These are phyloP conservation scores for Closterium sp. DNA, from an alignment of 139 green algal genomes.

Conservation along the genomic window DNA sequence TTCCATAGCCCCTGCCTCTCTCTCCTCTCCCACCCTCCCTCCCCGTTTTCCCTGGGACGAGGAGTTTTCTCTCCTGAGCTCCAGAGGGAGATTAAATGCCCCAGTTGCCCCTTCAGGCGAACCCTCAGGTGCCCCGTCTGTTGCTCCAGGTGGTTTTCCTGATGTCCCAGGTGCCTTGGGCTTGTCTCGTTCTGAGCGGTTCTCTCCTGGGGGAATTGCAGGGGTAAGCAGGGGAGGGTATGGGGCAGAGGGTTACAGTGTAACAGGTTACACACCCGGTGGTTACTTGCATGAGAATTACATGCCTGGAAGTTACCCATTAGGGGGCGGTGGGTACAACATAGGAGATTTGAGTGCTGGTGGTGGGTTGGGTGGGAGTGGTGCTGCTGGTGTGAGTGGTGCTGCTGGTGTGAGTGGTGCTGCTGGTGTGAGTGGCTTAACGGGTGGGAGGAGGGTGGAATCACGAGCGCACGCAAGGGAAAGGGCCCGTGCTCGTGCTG, in stretches of 20 bases:
- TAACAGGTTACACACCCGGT: neutral
- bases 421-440: too few relatives aligned
- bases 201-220: neutral
- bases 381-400: neutral
- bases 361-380: too few relatives aligned
- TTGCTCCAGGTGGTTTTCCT: neutral
- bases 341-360: neutral
- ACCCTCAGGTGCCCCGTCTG: neutral
- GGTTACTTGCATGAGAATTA: too few relatives aligned
- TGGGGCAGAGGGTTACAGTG: neutral
- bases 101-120: neutral
- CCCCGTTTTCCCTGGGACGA: neutral
- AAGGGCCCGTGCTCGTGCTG: neutral
- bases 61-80: neutral
- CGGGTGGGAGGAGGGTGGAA: neutral
- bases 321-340: neutral
- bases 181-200: neutral
- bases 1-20: too few relatives aligned
- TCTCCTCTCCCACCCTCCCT: too few relatives aligned
- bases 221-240: neutral
- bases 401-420: neutral
- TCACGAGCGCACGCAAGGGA: neutral
- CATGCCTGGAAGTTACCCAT: neutral
- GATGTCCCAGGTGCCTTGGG: neutral
- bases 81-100: neutral